Conservation (phyloP, 2,329 filamentous ascomycete genomes). For the Apiospora aurea region DNA sequence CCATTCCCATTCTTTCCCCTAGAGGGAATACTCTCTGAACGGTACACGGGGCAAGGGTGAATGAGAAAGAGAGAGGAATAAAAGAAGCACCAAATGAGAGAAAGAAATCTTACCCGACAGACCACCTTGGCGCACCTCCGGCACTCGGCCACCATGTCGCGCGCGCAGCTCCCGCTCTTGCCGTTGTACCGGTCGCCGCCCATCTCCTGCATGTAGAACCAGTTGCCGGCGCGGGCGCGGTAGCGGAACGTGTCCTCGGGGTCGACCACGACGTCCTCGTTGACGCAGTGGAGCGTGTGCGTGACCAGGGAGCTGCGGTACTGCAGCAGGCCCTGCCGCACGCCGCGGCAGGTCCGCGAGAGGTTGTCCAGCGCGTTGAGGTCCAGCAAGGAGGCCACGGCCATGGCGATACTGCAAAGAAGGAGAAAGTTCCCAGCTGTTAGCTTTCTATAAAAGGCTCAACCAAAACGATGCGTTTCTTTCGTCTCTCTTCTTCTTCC, state of each 20-base stretch:
- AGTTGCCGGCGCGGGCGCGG: conserved; percentile 63
- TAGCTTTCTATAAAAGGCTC: conserved; percentile 30
- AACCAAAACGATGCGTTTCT: neutral
- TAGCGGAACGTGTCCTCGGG: conserved; percentile 64
- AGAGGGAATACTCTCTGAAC: neutral
- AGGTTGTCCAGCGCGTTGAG: conserved; percentile 87
- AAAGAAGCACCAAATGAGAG: neutral
- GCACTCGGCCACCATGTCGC: conserved; percentile 87
- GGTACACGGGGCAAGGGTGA: neutral
- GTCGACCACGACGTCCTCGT: conserved; percentile 67
- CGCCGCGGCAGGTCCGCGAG: conserved; percentile 80
- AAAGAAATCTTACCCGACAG: conserved; percentile 72
- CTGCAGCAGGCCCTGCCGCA: conserved; percentile 79
- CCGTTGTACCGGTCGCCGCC: conserved; percentile 61
- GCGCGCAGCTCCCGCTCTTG: conserved; percentile 80
- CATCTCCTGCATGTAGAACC: conserved; percentile 64
- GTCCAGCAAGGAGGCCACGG: conserved; percentile 80
- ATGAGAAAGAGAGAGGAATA: neutral
- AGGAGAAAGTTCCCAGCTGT: conserved; percentile 24
- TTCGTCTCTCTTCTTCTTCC: neutral
- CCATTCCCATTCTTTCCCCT: neutral
- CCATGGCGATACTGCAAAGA: conserved; percentile 72
- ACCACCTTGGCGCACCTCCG: conserved; percentile 78
- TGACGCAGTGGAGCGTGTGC: conserved; percentile 80
- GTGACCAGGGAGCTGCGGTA: conserved; percentile 76